Conservation (phyloP, 1,139 yeast species). For the Candida sp. region DNA sequence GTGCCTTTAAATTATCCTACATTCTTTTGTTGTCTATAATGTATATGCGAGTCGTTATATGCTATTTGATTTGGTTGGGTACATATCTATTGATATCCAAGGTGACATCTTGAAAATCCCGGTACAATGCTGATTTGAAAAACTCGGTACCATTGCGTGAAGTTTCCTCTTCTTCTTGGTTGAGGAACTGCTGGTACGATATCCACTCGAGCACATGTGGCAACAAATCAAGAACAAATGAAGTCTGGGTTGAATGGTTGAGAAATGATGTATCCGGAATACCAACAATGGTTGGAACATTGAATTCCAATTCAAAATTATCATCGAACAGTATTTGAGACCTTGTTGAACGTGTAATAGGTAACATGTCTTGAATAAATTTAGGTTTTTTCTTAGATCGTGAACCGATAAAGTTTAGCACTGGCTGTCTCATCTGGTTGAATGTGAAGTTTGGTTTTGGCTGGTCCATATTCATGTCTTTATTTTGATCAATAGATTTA, state of each 20-base stretch:
- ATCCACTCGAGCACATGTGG: conserved; percentile 36
- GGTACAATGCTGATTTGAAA: conserved; percentile 20
- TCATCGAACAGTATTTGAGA: conserved; percentile 5
- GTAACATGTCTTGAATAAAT: conserved; percentile 12
- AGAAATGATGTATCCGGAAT: conserved; percentile 23
- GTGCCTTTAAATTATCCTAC: neutral
- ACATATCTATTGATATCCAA: conserved; percentile 2
- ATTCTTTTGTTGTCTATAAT: neutral
- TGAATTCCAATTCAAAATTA: conserved; percentile 2
- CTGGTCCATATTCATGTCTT: neutral
- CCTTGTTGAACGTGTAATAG: conserved; percentile 14
- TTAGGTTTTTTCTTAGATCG: conserved; percentile 21
- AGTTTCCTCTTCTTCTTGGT: conserved; percentile 19
- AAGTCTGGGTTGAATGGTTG: conserved; percentile 13
- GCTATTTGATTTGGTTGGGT: neutral
- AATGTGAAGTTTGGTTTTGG: conserved; percentile 8
- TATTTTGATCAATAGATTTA: neutral
- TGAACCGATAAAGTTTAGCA: conserved; percentile 21
- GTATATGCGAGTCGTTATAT: neutral
- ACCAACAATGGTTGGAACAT: conserved; percentile 19
- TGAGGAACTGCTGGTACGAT: conserved; percentile 26
- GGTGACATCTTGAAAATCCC: conserved; percentile 28
- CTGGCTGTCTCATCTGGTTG: conserved; percentile 13
- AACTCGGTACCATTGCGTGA: conserved; percentile 14
- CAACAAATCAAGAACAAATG: conserved; percentile 26